Evolutionary conservation across 192 early-diverging fungal genomes (phyloP), one percentile per base, ranked within the genome.

Genomic region (Umbelopsis sp.): DNA sequence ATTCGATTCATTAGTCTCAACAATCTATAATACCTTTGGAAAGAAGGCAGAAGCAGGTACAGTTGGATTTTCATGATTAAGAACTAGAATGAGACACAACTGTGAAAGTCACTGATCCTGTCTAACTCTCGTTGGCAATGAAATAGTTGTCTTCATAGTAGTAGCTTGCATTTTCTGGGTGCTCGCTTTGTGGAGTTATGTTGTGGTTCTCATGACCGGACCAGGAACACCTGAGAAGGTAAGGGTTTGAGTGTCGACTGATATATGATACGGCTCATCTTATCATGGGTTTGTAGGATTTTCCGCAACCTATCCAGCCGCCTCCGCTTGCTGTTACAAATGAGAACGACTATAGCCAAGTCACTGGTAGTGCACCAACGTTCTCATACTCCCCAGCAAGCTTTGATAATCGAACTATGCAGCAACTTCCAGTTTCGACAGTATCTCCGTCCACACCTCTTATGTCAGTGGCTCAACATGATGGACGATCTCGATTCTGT

Each of bases 401-500:
- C 18, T 71, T 70, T 48, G 45, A 78, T 49, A 67, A 27, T 49
- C 33, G 22, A 4, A 74, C 50, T 1, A 73, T 78, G 69, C 25
- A 15, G 6, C 10, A 45, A n/a, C 18, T 48, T 49, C 58, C 22
- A 18, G 35, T 64, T 20, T 45, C 33, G 4, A 41, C 61, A 2
- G 18, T 20, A 1, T 21, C 46, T 37, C 41, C 37, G 22, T 2
- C 53, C 2, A 25, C 58, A 25, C 77, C 77, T 4, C 30, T 73
- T 15, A 18, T 78, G 2, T 71, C 73, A 16, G 53, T 76, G 1
- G 46, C 66, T 21, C 46, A 68, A 25, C 50, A 44, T n/a, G 69
- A 72, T 30, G 78, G 78, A 21, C 67, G 55, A 30, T 68, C 74
- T 18, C 53, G 71, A 16, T 76, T 47, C 46, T 80, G 78, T 49